phyloP scores from a whole-genome alignment of 495 filamentous ascomycete species.

The Penicillium atrosanguineum region DNA sequence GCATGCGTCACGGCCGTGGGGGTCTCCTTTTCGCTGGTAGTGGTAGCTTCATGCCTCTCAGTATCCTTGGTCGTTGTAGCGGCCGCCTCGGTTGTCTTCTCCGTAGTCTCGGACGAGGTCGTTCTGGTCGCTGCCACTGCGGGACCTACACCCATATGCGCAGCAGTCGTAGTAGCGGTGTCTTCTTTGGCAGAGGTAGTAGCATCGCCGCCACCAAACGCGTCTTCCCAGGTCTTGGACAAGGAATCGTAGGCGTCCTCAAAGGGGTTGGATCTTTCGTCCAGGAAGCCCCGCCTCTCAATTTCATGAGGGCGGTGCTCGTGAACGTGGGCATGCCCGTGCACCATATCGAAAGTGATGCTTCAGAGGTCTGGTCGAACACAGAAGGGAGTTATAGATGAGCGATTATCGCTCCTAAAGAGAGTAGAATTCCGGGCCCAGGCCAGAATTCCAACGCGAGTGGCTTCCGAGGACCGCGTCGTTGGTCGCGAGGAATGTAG shows the following conservation, averaged over 20 bases:
- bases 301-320: conserved; percentile 10
- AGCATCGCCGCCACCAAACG: conserved; percentile 14
- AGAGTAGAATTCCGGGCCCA: conserved; percentile 6
- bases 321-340: conserved; percentile 28
- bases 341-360: conserved; percentile 14
- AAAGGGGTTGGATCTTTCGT: conserved; percentile 8
- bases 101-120: not conserved
- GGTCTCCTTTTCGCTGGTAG: conserved; percentile 1
- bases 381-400: not conserved
- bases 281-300: conserved; percentile 13
- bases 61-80: not conserved
- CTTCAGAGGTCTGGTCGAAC: not conserved
- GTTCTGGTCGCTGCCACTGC: conserved; percentile 16
- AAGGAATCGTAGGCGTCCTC: conserved; percentile 21
- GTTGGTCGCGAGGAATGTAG: conserved; percentile 26
- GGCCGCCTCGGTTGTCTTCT: conserved; percentile 5
- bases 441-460: conserved; percentile 25
- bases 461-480: conserved; percentile 17
- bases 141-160: conserved; percentile 18
- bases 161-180: conserved; percentile 4
- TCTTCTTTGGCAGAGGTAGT: not conserved
- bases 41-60: not conserved
- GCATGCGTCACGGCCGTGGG: conserved; percentile 1
- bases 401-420: conserved; percentile 11
- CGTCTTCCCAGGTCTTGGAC: conserved; percentile 10